Conservation (phyloP, 2,329 filamentous ascomycete genomes). For the Allantophomopsis cytisporea region DNA sequence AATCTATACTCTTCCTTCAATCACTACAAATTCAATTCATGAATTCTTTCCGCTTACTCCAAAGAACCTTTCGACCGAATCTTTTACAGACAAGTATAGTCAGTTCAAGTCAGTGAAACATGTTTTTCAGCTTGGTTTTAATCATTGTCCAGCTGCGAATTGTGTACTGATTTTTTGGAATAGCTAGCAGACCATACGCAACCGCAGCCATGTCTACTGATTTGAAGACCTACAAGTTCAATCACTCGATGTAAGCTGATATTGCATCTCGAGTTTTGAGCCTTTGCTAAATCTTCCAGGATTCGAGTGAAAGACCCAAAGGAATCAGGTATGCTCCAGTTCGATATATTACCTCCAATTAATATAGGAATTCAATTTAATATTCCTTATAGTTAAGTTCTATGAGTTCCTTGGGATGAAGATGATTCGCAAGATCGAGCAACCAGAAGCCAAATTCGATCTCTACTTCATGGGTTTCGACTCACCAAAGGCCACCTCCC, state of each 20-base stretch:
- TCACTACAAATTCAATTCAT: no score
- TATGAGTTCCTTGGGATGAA: slow-evolving; percentile 89
- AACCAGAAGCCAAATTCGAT: slow-evolving; percentile 83
- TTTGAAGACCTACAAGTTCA: slow-evolving; percentile 64
- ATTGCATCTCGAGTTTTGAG: background rate
- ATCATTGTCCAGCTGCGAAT: slow-evolving; percentile 1
- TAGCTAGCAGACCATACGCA: slow-evolving; percentile 15
- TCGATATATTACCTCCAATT: background rate
- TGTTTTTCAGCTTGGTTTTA: background rate
- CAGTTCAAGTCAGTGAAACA: background rate
- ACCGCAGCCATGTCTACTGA: slow-evolving; percentile 46
- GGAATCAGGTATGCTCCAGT: slow-evolving; percentile 40
- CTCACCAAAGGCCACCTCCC: slow-evolving; percentile 57
- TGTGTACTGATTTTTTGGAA: background rate
- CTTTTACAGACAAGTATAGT: background rate
- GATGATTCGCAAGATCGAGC: slow-evolving; percentile 65
- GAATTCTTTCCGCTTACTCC: background rate
- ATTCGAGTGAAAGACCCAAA: slow-evolving; percentile 91
- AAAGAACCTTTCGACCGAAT: background rate
- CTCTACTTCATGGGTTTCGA: slow-evolving; percentile 94
- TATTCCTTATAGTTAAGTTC: slow-evolving; percentile 53
- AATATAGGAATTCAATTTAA: background rate
- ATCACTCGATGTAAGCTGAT: slow-evolving; percentile 65
- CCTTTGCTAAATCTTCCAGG: slow-evolving; percentile 32
- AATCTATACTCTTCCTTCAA: background rate